Percentiles rank a stretch among this genome's conserved stretches.
Conservation (phyloP, 805 yeast species). For the Kuraishia hungarica region DNA sequence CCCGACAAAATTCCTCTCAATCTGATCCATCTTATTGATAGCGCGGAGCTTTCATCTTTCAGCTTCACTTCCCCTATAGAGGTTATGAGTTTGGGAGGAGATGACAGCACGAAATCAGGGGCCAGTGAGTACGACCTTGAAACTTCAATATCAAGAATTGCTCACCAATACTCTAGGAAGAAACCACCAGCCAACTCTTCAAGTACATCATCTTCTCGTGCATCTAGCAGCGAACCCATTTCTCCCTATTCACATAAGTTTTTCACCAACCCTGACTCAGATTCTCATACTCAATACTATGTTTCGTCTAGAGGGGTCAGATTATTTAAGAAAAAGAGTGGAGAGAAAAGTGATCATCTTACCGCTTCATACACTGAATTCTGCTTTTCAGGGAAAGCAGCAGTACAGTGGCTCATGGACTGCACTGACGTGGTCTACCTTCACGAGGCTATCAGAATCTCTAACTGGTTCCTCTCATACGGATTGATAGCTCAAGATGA, state of each 20-base stretch:
- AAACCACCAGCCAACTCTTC: neutral
- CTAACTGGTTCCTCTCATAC: slow-evolving; percentile 37
- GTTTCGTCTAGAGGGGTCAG: slow-evolving; percentile 60
- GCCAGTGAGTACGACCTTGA: neutral
- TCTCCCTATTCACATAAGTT: slow-evolving; percentile 71
- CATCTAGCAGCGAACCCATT: neutral
- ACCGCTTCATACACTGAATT: slow-evolving; percentile 22
- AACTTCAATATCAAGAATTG: neutral
- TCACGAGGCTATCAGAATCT: slow-evolving; percentile 45
- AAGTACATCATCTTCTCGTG: neutral
- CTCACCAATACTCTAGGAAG: neutral
- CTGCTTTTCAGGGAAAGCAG: slow-evolving; percentile 66
- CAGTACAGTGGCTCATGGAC: slow-evolving; percentile 84
- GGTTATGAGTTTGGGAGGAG: neutral
- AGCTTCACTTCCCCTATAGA: neutral
- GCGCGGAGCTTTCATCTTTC: neutral
- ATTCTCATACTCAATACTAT: slow-evolving; percentile 73
- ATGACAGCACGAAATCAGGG: too few species aligned
- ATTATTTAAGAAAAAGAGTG: slow-evolving; percentile 34
- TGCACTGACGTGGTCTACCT: slow-evolving; percentile 64
- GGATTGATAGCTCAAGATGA: slow-evolving; percentile 27
- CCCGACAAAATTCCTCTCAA: slow-evolving; percentile 41
- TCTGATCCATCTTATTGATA: neutral
- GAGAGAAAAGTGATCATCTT: slow-evolving; percentile 9
- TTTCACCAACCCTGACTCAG: slow-evolving; percentile 86